Evolutionary conservation across 768 basidiomycete genomes (phyloP), one percentile per base, ranked within the genome.

Genomic region (Podaxis sp.): DNA sequence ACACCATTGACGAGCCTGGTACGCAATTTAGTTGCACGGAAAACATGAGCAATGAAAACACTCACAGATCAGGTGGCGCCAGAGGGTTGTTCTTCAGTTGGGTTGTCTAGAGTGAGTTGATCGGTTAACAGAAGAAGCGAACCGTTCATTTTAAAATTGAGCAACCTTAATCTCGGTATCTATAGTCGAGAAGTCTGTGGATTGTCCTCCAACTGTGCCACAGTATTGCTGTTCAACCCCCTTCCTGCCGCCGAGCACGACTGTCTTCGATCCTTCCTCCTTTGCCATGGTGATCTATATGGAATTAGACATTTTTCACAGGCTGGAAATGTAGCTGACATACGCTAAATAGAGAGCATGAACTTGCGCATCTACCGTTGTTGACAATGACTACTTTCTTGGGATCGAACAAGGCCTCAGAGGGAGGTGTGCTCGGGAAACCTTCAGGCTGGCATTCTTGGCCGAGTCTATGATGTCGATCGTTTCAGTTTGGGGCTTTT

Each of bases 1-100:
- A 84, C 74, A 36, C 82, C 83, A 67, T 85, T 84, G 17, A 83
- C 83, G 55, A 82, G 64, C 65, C 85, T 85, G 49, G 25, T 15
- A n/a, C 38, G 33, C 25, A 33, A 24, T 38, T 47, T 24, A 37
- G 38, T 53, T 46, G 43, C 19, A 38, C 2, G 24, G 50, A 37
- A 9, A 22, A 25, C 46, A 15, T 13, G 22, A 41, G 17, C 15
- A 2, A 43, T 36, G 22, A 40, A 46, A 38, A 3, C 19, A 76
- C 83, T 65, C 65, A 85, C 85, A 87, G 75, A 74, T 87, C 85
- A 53, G 85, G 85, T 58, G 86, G 86, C 2, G 86, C 83, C n/a
- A 86, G 76, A 3, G 78, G 63, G 65, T 82, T 77, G 68, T 80
- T 80, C 74, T 86, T 86, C 59, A 87, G 73, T 27, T 79, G 71